Conservation (phyloP, 2,329 filamentous ascomycete genomes). For the Sphaerulina populicola region DNA sequence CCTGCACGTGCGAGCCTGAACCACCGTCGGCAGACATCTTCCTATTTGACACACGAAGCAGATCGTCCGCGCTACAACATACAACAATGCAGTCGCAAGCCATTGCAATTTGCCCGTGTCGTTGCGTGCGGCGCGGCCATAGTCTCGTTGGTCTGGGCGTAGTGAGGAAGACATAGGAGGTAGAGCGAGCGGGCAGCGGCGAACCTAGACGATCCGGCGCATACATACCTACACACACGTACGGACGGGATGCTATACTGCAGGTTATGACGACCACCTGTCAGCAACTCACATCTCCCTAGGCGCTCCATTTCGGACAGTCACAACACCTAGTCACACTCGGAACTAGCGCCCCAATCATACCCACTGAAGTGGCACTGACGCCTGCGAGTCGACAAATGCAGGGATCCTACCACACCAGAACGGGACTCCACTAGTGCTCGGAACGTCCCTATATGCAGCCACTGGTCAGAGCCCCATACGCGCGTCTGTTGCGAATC, state of each 20-base stretch:
- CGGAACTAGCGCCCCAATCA: constrained; percentile 11
- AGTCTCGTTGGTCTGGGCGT: neutral
- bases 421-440: constrained; percentile 2
- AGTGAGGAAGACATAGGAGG: neutral
- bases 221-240: neutral
- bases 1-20: neutral
- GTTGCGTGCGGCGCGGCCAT: neutral
- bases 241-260: neutral
- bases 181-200: neutral
- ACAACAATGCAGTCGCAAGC: neutral
- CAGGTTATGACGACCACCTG: neutral
- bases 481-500: neutral
- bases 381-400: neutral
- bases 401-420: constrained; percentile 2
- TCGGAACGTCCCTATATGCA: constrained; percentile 5
- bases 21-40: neutral
- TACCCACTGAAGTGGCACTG: neutral
- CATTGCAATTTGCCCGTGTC: neutral
- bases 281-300: neutral
- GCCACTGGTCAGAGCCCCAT: constrained; percentile 7
- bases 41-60: neutral
- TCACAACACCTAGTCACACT: constrained; percentile 2
- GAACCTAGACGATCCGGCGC: neutral
- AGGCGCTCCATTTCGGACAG: constrained; percentile 1
- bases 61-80: neutral